Evolutionary conservation across 768 basidiomycete species (phyloP).

Genomic region (Russula olivacea): DNA sequence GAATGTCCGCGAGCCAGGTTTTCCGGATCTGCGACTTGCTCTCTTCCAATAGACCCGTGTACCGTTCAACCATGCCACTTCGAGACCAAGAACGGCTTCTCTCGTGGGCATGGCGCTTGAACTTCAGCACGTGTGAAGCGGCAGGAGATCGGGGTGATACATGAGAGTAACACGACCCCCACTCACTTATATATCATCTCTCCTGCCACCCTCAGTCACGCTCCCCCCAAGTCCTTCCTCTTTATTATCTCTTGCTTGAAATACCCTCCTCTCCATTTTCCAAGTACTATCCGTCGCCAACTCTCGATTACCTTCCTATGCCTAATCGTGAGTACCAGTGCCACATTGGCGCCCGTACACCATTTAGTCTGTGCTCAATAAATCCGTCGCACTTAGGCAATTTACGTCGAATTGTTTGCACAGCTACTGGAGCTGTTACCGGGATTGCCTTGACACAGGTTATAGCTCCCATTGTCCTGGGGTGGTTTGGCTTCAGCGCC

Average conservation of each 20-base stretch:
- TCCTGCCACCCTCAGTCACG: neutral
- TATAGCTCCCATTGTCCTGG: neutral
- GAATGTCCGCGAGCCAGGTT: neutral
- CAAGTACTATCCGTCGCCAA: neutral
- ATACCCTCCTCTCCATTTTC: neutral
- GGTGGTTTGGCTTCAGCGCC: constrained; percentile 1
- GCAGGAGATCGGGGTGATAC: too few species aligned
- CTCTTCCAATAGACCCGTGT: neutral
- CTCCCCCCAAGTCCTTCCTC: neutral
- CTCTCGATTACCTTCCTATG: neutral
- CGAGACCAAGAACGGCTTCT: too few species aligned
- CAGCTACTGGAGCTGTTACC: neutral
- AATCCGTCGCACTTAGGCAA: neutral
- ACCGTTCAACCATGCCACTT: neutral
- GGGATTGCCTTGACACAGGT: neutral
- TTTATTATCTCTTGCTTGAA: neutral
- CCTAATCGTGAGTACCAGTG: neutral
- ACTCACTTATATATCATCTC: neutral
- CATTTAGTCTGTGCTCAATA: neutral
- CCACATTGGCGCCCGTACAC: neutral
- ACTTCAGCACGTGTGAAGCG: neutral
- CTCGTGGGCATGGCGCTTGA: neutral
- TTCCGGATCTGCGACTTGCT: neutral
- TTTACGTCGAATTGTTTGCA: neutral
- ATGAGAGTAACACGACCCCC: neutral